Percentiles rank a stretch among this genome's conserved stretches.
Evolutionary conservation across 2,329 filamentous ascomycete genomes (phyloP).

Genomic region (Aspergillus ruber): DNA sequence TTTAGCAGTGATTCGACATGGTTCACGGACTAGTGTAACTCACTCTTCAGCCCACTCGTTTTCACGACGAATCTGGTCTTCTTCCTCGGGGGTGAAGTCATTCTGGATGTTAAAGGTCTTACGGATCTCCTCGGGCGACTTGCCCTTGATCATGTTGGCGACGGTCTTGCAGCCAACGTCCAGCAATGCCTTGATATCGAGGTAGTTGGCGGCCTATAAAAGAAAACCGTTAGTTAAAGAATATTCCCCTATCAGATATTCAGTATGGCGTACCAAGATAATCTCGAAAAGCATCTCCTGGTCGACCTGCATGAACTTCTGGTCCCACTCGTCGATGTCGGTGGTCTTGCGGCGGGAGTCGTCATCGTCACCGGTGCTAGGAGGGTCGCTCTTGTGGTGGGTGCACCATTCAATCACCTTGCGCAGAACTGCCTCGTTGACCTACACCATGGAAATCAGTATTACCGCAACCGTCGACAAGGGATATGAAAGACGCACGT

Average conservation of each 20-base stretch:
- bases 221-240: conserved; percentile 1
- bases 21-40: conserved; percentile 18
- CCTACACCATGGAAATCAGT: conserved; percentile 40
- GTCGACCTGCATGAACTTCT: conserved; percentile 99
- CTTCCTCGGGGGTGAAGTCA: conserved; percentile 97
- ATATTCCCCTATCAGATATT: conserved; percentile 1
- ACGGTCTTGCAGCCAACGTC: conserved; percentile 99
- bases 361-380: conserved; percentile 74
- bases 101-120: conserved; percentile 99
- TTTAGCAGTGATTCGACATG: conserved; percentile 5
- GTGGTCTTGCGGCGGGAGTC: conserved; percentile 97
- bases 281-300: conserved; percentile 99
- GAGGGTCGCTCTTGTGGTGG: conserved; percentile 85
- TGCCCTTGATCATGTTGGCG: conserved; percentile 99
- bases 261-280: conserved; percentile 64
- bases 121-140: conserved; percentile 96
- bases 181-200: conserved; percentile 96
- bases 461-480: neutral
- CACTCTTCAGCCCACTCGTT: conserved; percentile 87
- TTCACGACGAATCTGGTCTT: conserved; percentile 91
- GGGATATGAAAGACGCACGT: conserved; percentile 22
- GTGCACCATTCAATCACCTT: conserved; percentile 99
- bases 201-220: conserved; percentile 83
- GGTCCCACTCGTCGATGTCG: conserved; percentile 98
- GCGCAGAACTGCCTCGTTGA: conserved; percentile 86